A percentile compares a stretch with the other conserved stretches of the same genome.
Evolutionary conservation across 441 rosid species (phyloP).

Genomic region (Biscutella laevigata): DNA sequence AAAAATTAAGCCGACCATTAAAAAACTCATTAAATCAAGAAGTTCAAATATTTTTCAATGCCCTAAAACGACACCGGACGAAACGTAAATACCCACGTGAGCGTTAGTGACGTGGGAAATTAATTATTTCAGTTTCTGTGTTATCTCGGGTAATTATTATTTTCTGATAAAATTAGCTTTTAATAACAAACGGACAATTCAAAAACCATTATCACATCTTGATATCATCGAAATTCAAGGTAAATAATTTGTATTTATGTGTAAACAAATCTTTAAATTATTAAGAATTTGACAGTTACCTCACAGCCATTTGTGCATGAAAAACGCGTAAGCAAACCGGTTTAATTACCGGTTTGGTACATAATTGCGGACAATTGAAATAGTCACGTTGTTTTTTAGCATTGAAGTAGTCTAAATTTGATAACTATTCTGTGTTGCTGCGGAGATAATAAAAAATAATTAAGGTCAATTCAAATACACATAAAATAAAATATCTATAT

Average conservation of each 20-base stretch:
- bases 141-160: background rate
- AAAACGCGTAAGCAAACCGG: too few species aligned
- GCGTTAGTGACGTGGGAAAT: background rate
- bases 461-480: background rate
- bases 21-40: constrained; percentile 6
- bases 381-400: constrained; percentile 11
- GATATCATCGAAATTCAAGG: background rate
- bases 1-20: background rate
- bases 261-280: too few species aligned
- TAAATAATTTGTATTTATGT: background rate
- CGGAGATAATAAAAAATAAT: too few species aligned
- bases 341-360: background rate
- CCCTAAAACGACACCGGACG: constrained; percentile 15
- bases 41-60: too few species aligned
- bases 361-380: background rate
- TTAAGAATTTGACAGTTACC: too few species aligned
- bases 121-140: constrained; percentile 4
- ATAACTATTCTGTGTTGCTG: too few species aligned
- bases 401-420: constrained; percentile 13
- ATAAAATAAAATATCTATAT: background rate
- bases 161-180: background rate
- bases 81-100: constrained; percentile 20
- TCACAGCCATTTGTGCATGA: too few species aligned
- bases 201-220: background rate
- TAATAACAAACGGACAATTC: background rate